Percentiles rank a stretch among this genome's conserved stretches.
phyloP scores from a whole-genome alignment of 202 grass and related monocot genomes.

The Schoenoplectus tabernaemontani region DNA sequence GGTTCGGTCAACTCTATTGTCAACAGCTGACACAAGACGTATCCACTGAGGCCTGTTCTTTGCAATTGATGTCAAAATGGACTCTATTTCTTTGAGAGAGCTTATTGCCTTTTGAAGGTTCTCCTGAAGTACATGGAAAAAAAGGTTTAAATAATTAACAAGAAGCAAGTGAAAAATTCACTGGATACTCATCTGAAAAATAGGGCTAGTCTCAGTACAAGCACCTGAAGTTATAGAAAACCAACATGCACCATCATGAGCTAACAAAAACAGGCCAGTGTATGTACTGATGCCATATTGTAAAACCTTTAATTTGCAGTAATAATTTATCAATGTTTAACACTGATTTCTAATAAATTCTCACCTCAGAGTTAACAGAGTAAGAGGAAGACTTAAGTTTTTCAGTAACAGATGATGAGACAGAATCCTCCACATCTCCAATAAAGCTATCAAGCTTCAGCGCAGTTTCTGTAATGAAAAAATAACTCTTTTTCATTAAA shows the following conservation, averaged over 20 bases:
- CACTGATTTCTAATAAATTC: constrained; percentile 20
- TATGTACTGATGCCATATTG: background rate
- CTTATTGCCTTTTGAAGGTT: constrained; percentile 37
- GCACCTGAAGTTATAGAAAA: background rate
- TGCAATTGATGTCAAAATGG: constrained; percentile 48
- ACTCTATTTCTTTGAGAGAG: constrained; percentile 75
- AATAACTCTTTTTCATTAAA: background rate
- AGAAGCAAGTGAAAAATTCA: background rate
- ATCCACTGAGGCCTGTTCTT: constrained; percentile 63
- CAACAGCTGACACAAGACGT: constrained; percentile 61
- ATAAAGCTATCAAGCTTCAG: constrained; percentile 85
- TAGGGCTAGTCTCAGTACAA: background rate
- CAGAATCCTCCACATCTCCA: constrained; percentile 81
- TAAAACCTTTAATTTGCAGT: background rate
- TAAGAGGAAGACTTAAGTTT: constrained; percentile 57
- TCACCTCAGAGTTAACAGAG: constrained; percentile 52
- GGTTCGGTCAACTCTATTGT: constrained; percentile 84
- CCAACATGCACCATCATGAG: background rate
- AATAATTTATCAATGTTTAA: constrained; percentile 15
- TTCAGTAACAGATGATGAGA: constrained; percentile 56
- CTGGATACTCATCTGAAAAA: background rate
- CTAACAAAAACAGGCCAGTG: background rate
- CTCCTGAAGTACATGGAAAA: constrained; percentile 33
- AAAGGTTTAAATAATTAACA: constrained; percentile 9
- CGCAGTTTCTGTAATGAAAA: constrained; percentile 65